These are phyloP conservation scores for Karstenula rhodostoma DNA, from an alignment of 2,329 filamentous ascomycete genomes.

Conservation along the genomic window DNA sequence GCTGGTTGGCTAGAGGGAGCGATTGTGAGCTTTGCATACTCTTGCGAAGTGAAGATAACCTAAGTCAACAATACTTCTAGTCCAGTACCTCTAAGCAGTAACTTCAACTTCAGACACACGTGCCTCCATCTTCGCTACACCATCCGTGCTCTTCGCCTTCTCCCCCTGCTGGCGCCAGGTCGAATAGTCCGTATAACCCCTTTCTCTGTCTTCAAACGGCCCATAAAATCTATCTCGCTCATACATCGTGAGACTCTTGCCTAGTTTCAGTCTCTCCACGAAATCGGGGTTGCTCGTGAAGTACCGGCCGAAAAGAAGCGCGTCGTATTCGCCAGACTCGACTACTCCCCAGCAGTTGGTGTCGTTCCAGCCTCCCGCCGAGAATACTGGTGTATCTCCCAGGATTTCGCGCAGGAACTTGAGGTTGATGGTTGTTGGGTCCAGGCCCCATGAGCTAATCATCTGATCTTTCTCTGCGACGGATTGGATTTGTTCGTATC, in stretches of 20 bases:
- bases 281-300: conserved; percentile 59
- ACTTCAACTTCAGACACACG: background rate
- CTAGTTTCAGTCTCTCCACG: conserved; percentile 49
- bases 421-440: conserved; percentile 52
- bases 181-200: conserved; percentile 32
- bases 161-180: background rate
- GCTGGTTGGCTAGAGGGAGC: background rate
- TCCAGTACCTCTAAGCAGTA: background rate
- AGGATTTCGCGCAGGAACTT: conserved; percentile 61
- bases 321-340: conserved; percentile 50
- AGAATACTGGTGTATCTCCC: conserved; percentile 62
- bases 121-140: background rate
- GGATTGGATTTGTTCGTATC: conserved; percentile 63
- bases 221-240: conserved; percentile 44
- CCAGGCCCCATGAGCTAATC: conserved; percentile 58
- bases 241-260: conserved; percentile 47
- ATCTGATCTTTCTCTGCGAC: conserved; percentile 59
- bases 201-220: conserved; percentile 24
- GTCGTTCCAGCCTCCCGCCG: conserved; percentile 63
- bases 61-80: background rate
- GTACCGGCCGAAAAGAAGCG: conserved; percentile 52
- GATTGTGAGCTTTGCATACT: background rate
- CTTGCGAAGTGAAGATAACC: background rate
- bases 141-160: background rate
- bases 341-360: conserved; percentile 59